phyloP scores from a whole-genome alignment of 495 filamentous ascomycete genomes.

The Xylaria venustula region DNA sequence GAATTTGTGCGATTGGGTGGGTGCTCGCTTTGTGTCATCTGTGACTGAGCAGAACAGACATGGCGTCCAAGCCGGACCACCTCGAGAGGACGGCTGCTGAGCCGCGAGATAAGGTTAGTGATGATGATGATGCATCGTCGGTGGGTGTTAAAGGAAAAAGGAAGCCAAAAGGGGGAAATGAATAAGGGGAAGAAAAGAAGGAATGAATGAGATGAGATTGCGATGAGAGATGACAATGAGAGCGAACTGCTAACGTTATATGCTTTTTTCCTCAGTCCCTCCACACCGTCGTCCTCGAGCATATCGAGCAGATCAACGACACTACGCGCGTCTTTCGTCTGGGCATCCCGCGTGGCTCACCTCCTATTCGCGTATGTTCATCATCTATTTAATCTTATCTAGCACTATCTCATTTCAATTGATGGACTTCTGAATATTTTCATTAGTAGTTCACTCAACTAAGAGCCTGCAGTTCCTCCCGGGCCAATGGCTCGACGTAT shows the following conservation, averaged over 20 bases:
- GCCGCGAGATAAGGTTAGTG: constrained; percentile 56
- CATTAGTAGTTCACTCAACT: neutral
- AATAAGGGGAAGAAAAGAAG: too few species aligned
- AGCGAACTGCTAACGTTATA: too few species aligned
- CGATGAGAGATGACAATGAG: too few species aligned
- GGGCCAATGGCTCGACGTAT: constrained; percentile 90
- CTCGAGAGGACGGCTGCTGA: constrained; percentile 69
- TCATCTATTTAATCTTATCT: neutral
- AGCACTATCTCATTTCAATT: too few species aligned
- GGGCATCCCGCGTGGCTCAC: constrained; percentile 19
- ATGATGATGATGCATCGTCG: too few species aligned
- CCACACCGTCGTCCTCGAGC: constrained; percentile 34
- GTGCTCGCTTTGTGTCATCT: too few species aligned
- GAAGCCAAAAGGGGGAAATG: too few species aligned
- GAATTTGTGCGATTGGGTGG: neutral
- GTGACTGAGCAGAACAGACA: too few species aligned
- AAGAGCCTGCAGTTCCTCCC: constrained; percentile 62
- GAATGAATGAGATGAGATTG: too few species aligned
- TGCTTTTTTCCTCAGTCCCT: constrained; percentile 27
- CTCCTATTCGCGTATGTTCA: constrained; percentile 25
- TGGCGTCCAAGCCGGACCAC: constrained; percentile 31
- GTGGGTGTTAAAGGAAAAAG: too few species aligned
- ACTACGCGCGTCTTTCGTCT: constrained; percentile 42
- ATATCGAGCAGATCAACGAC: constrained; percentile 34
- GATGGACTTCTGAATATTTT: too few species aligned